Conservation (phyloP, 208 protist species). For the Leishmania tarentolae region DNA sequence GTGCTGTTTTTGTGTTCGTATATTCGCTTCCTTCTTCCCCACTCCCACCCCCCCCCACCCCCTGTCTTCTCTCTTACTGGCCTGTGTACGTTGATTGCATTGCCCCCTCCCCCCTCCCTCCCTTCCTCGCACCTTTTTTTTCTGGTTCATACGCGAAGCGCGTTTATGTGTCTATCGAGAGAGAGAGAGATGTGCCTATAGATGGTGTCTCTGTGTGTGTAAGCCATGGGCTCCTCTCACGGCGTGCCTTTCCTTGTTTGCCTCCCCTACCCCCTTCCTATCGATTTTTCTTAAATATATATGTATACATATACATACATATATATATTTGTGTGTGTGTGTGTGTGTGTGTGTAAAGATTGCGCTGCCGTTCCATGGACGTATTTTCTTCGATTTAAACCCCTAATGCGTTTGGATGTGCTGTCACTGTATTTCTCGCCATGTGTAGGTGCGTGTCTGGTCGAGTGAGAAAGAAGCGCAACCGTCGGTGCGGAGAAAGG, state of each 20-base stretch:
- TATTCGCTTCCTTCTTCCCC: no score
- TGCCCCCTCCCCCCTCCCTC: no score
- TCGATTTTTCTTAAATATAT: neutral
- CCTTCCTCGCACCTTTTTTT: slow-evolving; percentile 5
- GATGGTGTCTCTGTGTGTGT: neutral
- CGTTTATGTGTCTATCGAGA: neutral
- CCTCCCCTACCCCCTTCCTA: neutral
- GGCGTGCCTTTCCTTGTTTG: neutral
- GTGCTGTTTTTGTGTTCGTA: neutral
- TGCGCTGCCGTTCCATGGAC: no score
- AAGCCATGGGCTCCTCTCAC: neutral
- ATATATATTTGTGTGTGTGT: no score
- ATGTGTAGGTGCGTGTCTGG: neutral
- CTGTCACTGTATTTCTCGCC: neutral
- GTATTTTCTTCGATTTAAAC: no score
- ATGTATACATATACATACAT: no score
- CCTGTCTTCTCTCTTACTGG: slow-evolving; percentile 11
- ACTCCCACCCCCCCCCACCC: neutral
- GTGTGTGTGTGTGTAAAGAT: no score
- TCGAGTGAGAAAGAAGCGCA: neutral
- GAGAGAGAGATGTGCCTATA: neutral
- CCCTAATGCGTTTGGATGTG: neutral
- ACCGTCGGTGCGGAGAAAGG: neutral
- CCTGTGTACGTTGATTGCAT: no score
- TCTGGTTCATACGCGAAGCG: neutral